phyloP scores from a whole-genome alignment of 2,329 filamentous ascomycete species.

The Gremmenia infestans region DNA sequence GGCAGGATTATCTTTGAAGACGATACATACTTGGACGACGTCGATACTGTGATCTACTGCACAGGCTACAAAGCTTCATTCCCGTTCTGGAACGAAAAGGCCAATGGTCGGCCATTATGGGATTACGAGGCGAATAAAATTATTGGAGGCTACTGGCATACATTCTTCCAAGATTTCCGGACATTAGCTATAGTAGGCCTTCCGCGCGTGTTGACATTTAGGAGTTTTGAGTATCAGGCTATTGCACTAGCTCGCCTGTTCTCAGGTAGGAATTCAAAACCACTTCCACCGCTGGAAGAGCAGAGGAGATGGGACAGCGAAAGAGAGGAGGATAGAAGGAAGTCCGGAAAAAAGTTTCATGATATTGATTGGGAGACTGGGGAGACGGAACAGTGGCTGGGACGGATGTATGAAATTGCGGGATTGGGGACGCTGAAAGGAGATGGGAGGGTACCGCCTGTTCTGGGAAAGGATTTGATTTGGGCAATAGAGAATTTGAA shows the following conservation, averaged over 20 bases:
- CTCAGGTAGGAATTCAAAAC: conserved; percentile 35
- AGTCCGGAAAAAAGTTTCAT: conserved; percentile 43
- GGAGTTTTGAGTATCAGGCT: conserved; percentile 53
- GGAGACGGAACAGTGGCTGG: conserved; percentile 45
- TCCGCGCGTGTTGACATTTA: conserved; percentile 46
- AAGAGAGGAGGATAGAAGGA: conserved; percentile 30
- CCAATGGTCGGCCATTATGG: conserved; percentile 43
- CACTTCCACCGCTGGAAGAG: conserved; percentile 35
- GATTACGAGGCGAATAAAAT: conserved; percentile 45
- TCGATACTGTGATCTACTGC: conserved; percentile 78
- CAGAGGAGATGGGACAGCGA: conserved; percentile 44
- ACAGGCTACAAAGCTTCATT: conserved; percentile 83
- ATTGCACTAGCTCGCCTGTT: conserved; percentile 47
- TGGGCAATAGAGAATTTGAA: conserved; percentile 45
- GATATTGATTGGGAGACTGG: conserved; percentile 48
- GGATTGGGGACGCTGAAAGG: conserved; percentile 45
- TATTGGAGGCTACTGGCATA: conserved; percentile 45
- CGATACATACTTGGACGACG: conserved; percentile 53
- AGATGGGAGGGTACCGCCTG: conserved; percentile 43
- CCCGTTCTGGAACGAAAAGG: conserved; percentile 56
- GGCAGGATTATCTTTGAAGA: conserved; percentile 54
- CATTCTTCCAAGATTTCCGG: conserved; percentile 44
- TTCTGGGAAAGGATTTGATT: conserved; percentile 38
- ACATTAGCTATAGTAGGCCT: conserved; percentile 48
- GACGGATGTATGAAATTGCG: conserved; percentile 42